Base-by-base conservation (phyloP, 108 stramenopile species). In the Discostella stelligeroides region DNA sequence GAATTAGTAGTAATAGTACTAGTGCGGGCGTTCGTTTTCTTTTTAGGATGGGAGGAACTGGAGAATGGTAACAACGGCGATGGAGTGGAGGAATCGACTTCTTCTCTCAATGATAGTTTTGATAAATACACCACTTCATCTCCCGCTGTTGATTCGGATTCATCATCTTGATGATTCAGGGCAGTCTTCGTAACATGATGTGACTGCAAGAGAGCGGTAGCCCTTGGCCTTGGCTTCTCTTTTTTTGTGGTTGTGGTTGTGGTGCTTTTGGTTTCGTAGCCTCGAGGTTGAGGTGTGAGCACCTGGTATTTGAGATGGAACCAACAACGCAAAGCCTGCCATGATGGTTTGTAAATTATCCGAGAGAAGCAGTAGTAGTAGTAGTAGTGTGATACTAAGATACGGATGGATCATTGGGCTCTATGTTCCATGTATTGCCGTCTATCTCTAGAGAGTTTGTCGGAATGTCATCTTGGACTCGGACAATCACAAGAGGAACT, bases 291-390 rank as follows among this genome's bases (percentile, higher is more conserved):
- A 38, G 8, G 30, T 51, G 51, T 23, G 34, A 38, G 47, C 69
- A 1, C 65, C 47, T 0, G 76, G 64, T 17, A 78, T 65, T 61
- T 78, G 77, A 15, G 77, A 62, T 21, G 77, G 77, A 38, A 78
- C 59, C 30, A 78, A 71, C 18, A n/a, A n/a, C n/a, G 57, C 37
- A 61, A 54, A 71, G 2, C 65, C 77, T 29, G 47, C 1, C 37
- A 56, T 56, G 55, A 37, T 15, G 25, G 50, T 6, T 21, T 9
- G 25, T 23, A 34, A 11, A 23, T 7, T 21, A 24, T 18, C 51
- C 21, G 8, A 20, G 48, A 18, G 53, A 11, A 27, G 7, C 20
- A 15, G 4, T 53, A 53, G 51, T 53, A 34, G 4, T 11, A 34
- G 55, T 37, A 56, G 2, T 25, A 56, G n/a, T 29, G 0, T 25